Evolutionary conservation across 441 rosid genomes (phyloP).

Genomic region (Syzygium malaccense): DNA sequence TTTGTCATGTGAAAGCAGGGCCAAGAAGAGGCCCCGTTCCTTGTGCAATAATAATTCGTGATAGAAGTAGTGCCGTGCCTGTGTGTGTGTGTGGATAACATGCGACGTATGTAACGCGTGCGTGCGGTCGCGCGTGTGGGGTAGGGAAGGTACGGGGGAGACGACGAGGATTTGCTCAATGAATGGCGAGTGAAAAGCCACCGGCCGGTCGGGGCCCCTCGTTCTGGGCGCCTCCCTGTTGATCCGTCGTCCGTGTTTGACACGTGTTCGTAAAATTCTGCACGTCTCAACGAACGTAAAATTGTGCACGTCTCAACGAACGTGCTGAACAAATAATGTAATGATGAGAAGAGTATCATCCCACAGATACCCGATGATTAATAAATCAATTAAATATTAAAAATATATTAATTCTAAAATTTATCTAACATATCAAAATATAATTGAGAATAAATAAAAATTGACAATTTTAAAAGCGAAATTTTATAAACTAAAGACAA

Average conservation of each 20-base stretch:
- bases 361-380: too few species aligned
- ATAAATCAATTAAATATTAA: too few species aligned
- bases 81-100: neutral
- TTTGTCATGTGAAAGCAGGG: neutral
- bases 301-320: too few species aligned
- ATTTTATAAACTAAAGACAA: too few species aligned
- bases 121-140: neutral
- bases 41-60: neutral
- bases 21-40: neutral
- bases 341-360: too few species aligned
- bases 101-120: neutral
- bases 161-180: neutral
- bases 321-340: too few species aligned
- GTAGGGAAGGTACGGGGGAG: neutral
- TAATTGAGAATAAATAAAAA: too few species aligned
- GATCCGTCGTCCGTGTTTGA: neutral
- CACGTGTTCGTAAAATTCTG: too few species aligned
- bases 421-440: too few species aligned
- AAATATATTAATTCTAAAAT: too few species aligned
- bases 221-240: neutral
- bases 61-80: neutral
- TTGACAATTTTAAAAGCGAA: too few species aligned
- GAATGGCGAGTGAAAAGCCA: neutral
- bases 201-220: neutral
- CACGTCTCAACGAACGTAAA: too few species aligned